Percentiles rank a stretch among this genome's conserved stretches.
These are phyloP conservation scores for Udeniomyces megalosporus DNA, from an alignment of 768 basidiomycete species.

Conservation along the genomic window DNA sequence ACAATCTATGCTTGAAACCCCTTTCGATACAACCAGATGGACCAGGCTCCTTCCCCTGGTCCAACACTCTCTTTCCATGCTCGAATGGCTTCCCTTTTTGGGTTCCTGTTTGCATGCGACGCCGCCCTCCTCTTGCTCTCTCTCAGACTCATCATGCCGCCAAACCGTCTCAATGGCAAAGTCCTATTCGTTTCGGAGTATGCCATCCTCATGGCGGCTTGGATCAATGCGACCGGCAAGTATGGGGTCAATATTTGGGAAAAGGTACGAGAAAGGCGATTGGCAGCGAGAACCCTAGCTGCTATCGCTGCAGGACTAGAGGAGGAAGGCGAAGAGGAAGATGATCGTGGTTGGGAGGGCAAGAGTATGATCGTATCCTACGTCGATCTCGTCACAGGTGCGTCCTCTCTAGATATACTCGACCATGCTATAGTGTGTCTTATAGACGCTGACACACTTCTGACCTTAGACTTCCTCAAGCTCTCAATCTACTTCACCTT, in stretches of 20 bases:
- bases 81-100: constrained; percentile 57
- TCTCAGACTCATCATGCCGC: constrained; percentile 52
- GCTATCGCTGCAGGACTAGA: too few relatives aligned
- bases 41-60: constrained; percentile 78
- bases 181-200: constrained; percentile 96
- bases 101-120: constrained; percentile 59
- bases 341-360: constrained; percentile 55
- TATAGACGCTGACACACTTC: too few relatives aligned
- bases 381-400: constrained; percentile 78
- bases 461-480: constrained; percentile 66
- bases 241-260: constrained; percentile 71
- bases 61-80: constrained; percentile 70
- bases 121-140: constrained; percentile 61
- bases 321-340: not conserved
- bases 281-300: constrained; percentile 32
- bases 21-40: constrained; percentile 52
- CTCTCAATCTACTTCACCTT: constrained; percentile 80
- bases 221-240: constrained; percentile 60
- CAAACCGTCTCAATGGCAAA: constrained; percentile 70
- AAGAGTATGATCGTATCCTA: constrained; percentile 97
- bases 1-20: not conserved
- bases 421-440: too few relatives aligned
- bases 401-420: too few relatives aligned
- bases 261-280: constrained; percentile 46
- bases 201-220: constrained; percentile 68